Evolutionary conservation across 1,284 basidiomycete genomes (phyloP).

Genomic region (Malassezia furfur): DNA sequence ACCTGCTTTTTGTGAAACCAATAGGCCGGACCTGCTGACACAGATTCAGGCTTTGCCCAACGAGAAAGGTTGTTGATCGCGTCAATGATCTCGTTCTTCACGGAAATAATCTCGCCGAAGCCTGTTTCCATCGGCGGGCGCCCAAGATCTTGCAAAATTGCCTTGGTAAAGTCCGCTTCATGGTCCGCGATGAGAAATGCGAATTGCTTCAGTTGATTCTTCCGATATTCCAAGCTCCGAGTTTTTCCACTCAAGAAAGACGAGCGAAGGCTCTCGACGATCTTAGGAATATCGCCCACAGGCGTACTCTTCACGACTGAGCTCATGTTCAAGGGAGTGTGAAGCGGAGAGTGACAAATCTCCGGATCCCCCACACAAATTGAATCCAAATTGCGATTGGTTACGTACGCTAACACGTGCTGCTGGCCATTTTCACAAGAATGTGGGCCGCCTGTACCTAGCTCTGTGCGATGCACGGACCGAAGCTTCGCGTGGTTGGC

Average conservation of each 20-base stretch:
- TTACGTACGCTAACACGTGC: no score
- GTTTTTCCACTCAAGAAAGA: conserved; percentile 56
- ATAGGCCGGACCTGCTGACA: conserved; percentile 43
- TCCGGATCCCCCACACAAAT: no score
- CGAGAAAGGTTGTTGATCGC: conserved; percentile 59
- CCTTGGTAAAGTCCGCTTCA: conserved; percentile 52
- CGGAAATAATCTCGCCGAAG: conserved; percentile 43
- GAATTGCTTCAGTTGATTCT: conserved; percentile 59
- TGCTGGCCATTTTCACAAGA: no score
- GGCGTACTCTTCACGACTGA: conserved; percentile 5
- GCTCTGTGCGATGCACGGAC: no score
- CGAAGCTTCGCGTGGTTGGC: no score
- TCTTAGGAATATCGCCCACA: conserved; percentile 17
- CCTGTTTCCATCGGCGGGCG: conserved; percentile 50
- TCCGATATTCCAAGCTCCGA: conserved; percentile 55
- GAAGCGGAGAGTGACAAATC: no score
- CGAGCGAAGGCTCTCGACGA: conserved; percentile 51
- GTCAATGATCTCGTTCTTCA: conserved; percentile 56
- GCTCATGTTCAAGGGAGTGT: neutral
- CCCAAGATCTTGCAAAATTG: conserved; percentile 55
- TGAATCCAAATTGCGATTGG: no score
- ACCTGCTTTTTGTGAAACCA: conserved; percentile 41
- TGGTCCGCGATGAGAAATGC: conserved; percentile 60
- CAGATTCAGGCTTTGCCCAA: conserved; percentile 46
- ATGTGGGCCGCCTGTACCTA: no score